Conservation (phyloP, 83 land plant genomes). For the Diphasiastrum complanatum region DNA sequence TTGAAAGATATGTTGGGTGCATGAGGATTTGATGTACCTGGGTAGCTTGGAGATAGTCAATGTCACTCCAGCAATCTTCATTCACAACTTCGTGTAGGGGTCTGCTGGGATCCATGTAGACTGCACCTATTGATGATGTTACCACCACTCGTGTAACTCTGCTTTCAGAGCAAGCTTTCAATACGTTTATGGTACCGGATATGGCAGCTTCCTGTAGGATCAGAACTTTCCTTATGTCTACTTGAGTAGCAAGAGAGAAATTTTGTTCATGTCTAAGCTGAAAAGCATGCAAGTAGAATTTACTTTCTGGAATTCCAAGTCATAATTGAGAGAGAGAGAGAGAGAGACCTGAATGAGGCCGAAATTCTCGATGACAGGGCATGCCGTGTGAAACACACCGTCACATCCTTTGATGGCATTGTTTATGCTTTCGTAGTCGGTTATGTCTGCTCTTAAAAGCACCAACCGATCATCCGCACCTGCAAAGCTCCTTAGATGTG, state of each 20-base stretch:
- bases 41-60: conserved; percentile 9
- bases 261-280: neutral
- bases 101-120: conserved; percentile 11
- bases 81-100: neutral
- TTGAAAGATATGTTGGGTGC: too few relatives aligned
- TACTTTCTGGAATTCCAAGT: neutral
- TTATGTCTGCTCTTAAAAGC: conserved; percentile 46
- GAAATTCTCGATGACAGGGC: conserved; percentile 36
- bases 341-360: conserved; percentile 30
- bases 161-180: neutral
- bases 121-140: conserved; percentile 8
- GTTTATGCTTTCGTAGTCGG: conserved; percentile 30
- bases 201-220: too few relatives aligned
- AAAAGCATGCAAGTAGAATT: neutral
- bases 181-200: neutral
- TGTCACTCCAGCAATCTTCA: conserved; percentile 10
- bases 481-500: conserved; percentile 37
- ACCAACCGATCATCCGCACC: conserved; percentile 31
- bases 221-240: neutral
- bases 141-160: neutral
- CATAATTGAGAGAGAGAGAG: neutral
- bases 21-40: too few relatives aligned
- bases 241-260: neutral
- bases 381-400: conserved; percentile 55
- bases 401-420: conserved; percentile 42